Base-by-base conservation (phyloP, 352 stramenopile genomes). In the Plasmopara viticola region DNA sequence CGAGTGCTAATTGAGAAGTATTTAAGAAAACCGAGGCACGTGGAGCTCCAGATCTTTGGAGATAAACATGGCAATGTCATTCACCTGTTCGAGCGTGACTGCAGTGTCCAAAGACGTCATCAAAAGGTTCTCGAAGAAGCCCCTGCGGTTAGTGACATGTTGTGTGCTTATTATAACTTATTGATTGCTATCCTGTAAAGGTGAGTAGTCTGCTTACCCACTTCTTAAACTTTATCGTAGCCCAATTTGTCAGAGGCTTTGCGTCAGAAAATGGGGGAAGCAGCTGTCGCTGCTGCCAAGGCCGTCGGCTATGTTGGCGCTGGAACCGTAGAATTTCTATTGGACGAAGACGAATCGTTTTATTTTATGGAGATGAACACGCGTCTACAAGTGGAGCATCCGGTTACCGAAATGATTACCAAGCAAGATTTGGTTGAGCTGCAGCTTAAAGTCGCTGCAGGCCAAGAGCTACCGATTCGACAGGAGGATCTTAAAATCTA, bases 291-390 rank as follows among this genome's bases (percentile, higher is more conserved):
- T 13, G 87, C 90, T 28, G 87, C 87, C 12, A 87, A 96, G 58
- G 86, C 89, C 30, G 87, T 97, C 15, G 87, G 86, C 34, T 97
- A 97, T 62, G 86, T 94, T 51, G 88, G 88, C 15, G 91, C 91
- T 30, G 91, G 91, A 38, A 98, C 91, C 9, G 91, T 98, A 31
- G 91, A 98, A 69, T 98, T 98, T 60, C 72, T 98, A 18, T 54
- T 96, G 41, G 91, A 98, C 63, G 73, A 90, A 34, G 75, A 90
- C 56, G 81, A 94, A 51, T 85, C 77, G 20, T 97, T 97, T 56
- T 98, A 97, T 60, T 98, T 98, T 53, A 95, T 97, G 84, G 92
- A 98, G 62, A 97, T 98, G 89, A 97, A 98, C 79, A 98, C 91
- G 33, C 87, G 91, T 18, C 68, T 98, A n/a, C 91, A 98, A 69